Evolutionary conservation across 1,139 yeast genomes (phyloP), one percentile per base, ranked within the genome.

Genomic region (Tardiomyces depauwii): DNA sequence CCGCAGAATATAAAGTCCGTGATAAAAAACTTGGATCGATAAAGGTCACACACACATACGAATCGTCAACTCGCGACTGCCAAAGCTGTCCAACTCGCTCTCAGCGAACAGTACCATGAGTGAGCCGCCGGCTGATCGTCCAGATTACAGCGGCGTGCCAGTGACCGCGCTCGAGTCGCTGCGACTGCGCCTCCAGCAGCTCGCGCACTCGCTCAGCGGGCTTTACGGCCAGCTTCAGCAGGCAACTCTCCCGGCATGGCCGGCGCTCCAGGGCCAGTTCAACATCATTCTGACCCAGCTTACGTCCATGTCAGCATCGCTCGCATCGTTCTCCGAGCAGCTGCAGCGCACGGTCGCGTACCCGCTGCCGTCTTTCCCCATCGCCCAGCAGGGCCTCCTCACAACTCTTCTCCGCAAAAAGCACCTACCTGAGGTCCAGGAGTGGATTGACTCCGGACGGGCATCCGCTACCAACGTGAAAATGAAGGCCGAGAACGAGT

Each of bases 401-500:
- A 83, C 94, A 0, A 87, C 96, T 0, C 68, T 91, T 51, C 66
- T 91, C 50, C 73, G 97, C 48, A 91, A 88, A 62, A 89, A 89
- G 61, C 81, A 84, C 44, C 68, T 85, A 13, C 97, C 97, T 0
- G 96, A 88, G 55, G 95, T 89, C 1, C 87, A 81, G 47, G 85
- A 79, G 42, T 88, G 96, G 97, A 76, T 87, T 14, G 72, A 73
- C 16, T 70, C 71, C 18, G 88, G 91, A 1, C 65, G 68, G 21
- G 70, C 67, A 19, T 61, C 66, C 19, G 70, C 72, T n/a, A 50
- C 65, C 23, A 53, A 51, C 23, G 50, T 57, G 7, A 51, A 55
- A 18, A 51, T 55, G 14, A 54, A 53, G 13, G 53, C 56, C 19
- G 67, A 64, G 49, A 64, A 61, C 39, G 66, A 60, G 39, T 57